phyloP scores from a whole-genome alignment of 495 filamentous ascomycete species.

The Trichoderma gamsii region DNA sequence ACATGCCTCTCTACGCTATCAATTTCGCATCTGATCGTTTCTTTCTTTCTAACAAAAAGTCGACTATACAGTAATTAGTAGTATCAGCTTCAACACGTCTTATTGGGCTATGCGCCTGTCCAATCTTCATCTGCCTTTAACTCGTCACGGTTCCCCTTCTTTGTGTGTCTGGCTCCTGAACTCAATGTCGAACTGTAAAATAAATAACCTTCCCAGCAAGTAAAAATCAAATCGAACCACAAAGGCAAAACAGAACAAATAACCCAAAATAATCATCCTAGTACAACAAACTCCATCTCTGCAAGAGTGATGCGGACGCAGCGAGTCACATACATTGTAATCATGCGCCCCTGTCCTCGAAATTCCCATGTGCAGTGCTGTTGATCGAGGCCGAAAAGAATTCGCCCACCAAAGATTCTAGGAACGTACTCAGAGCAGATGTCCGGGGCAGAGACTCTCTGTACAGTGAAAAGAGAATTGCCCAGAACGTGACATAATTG shows the following conservation, averaged over 20 bases:
- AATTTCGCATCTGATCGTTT: background rate
- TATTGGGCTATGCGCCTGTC: constrained; percentile 5
- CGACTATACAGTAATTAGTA: background rate
- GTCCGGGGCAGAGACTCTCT: background rate
- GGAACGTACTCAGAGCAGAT: background rate
- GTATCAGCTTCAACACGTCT: background rate
- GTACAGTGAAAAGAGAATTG: background rate
- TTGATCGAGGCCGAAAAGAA: background rate
- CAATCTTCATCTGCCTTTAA: constrained; percentile 1
- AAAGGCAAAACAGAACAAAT: constrained; percentile 19
- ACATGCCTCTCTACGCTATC: background rate
- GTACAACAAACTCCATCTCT: constrained; percentile 3
- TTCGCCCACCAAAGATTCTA: background rate
- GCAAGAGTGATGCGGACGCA: background rate
- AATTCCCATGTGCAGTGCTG: background rate
- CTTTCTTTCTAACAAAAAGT: background rate
- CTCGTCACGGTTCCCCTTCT: constrained; percentile 23
- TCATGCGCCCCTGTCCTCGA: background rate
- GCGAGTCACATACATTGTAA: constrained; percentile 15
- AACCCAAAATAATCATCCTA: background rate
- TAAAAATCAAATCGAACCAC: constrained; percentile 20
- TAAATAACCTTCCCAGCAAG: constrained; percentile 15
- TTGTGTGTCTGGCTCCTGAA: constrained; percentile 24
- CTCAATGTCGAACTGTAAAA: constrained; percentile 24
- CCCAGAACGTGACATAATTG: background rate